Conservation (phyloP, 148 eudicot genomes). For the Gaultheria prostrata region DNA sequence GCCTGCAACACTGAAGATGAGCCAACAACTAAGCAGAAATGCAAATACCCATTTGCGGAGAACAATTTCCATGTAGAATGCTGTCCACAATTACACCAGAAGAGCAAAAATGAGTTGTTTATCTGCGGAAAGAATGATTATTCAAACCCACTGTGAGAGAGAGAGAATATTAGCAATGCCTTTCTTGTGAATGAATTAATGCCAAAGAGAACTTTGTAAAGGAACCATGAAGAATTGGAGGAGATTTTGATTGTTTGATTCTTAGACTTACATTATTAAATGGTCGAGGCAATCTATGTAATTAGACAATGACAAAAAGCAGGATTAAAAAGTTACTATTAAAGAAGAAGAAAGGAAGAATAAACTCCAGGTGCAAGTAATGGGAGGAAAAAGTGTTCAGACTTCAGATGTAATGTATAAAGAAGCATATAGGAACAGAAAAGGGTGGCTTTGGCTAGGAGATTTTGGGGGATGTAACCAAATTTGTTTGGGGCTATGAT, state of each 20-base stretch:
- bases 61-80: slow-evolving; percentile 52
- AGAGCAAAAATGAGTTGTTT: slow-evolving; percentile 15
- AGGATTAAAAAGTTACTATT: neutral
- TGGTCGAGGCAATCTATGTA: slow-evolving; percentile 15
- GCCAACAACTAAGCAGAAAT: slow-evolving; percentile 47
- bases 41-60: slow-evolving; percentile 42
- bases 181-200: slow-evolving; percentile 37
- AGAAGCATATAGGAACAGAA: neutral
- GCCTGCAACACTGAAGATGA: slow-evolving; percentile 40
- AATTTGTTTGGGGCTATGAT: neutral
- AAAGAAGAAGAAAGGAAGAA: slow-evolving; percentile 17
- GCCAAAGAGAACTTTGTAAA: slow-evolving; percentile 27
- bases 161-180: slow-evolving; percentile 39
- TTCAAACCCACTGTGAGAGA: neutral
- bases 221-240: slow-evolving; percentile 14
- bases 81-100: slow-evolving; percentile 19
- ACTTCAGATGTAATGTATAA: neutral
- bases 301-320: slow-evolving; percentile 14
- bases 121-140: slow-evolving; percentile 23
- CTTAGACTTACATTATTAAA: slow-evolving; percentile 13
- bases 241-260: neutral
- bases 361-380: neutral
- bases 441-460: slow-evolving; percentile 1
- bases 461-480: neutral
- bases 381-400: slow-evolving; percentile 6